phyloP scores from a whole-genome alignment of 805 yeast genomes.

The Yarrowia yakushimensis region DNA sequence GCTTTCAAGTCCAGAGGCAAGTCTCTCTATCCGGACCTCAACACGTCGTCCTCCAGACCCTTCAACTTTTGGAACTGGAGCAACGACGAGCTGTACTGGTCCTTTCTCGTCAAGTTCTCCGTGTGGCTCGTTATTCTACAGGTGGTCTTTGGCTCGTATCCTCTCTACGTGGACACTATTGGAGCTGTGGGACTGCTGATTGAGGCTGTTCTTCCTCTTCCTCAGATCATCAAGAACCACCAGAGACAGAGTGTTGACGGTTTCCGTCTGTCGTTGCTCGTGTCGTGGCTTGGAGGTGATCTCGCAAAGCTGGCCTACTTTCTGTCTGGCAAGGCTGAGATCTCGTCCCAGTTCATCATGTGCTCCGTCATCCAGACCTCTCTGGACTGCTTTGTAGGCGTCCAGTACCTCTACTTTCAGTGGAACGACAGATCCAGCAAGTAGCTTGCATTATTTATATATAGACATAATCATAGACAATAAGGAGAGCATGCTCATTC shows the following conservation, averaged over 20 bases:
- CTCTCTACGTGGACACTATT: conserved; percentile 47
- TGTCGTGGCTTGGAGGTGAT: conserved; percentile 91
- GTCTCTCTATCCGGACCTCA: neutral
- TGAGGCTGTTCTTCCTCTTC: conserved; percentile 39
- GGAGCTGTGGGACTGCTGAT: conserved; percentile 66
- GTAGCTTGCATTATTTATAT: neutral
- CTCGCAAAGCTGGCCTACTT: conserved; percentile 49
- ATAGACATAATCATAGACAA: neutral
- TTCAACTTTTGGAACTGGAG: conserved; percentile 85
- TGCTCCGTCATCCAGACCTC: conserved; percentile 32
- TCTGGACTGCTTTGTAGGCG: conserved; percentile 32
- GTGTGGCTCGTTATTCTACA: conserved; percentile 44
- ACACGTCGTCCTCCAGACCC: conserved; percentile 37
- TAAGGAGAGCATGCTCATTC: too few species aligned
- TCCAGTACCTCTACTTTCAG: conserved; percentile 30
- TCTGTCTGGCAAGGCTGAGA: conserved; percentile 20
- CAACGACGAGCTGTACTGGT: conserved; percentile 56
- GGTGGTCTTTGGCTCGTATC: conserved; percentile 39
- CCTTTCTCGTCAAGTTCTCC: conserved; percentile 51
- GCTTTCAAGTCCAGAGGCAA: conserved; percentile 16
- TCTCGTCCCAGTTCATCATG: conserved; percentile 34
- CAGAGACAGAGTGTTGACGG: conserved; percentile 76
- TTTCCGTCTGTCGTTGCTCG: conserved; percentile 66
- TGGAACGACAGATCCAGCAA: neutral
- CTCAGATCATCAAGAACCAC: conserved; percentile 68